Evolutionary conservation across 192 early-diverging fungal genomes (phyloP).

Genomic region (Haplosporangium gracile): DNA sequence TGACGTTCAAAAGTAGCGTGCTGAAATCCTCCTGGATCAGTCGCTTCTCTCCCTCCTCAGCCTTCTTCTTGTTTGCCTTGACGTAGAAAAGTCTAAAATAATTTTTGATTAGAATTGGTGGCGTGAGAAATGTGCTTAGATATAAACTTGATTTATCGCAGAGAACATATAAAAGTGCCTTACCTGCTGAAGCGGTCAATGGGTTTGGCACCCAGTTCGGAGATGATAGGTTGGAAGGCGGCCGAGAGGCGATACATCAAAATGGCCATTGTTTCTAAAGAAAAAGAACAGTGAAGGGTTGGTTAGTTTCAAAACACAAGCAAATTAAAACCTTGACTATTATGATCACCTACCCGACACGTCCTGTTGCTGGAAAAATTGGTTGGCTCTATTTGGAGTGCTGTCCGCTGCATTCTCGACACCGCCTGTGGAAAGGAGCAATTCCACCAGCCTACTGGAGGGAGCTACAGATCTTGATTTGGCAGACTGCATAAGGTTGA

Average conservation of each 20-base stretch:
- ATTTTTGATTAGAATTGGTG: neutral
- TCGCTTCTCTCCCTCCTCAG: slow-evolving; percentile 48
- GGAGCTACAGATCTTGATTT: slow-evolving; percentile 23
- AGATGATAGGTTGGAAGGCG: slow-evolving; percentile 62
- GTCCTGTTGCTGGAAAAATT: slow-evolving; percentile 72
- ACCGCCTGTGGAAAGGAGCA: slow-evolving; percentile 52
- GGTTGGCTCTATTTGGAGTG: neutral
- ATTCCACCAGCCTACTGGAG: slow-evolving; percentile 35
- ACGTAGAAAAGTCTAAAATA: slow-evolving; percentile 63
- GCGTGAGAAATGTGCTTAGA: neutral
- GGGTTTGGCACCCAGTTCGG: slow-evolving; percentile 22
- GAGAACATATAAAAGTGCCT: neutral
- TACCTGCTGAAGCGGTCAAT: slow-evolving; percentile 51
- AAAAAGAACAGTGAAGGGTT: neutral
- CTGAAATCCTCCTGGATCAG: slow-evolving; percentile 63
- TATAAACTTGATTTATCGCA: too few relatives aligned
- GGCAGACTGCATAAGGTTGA: slow-evolving; percentile 25
- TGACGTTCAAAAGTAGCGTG: slow-evolving; percentile 63
- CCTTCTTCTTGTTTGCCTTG: slow-evolving; percentile 60
- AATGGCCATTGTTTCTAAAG: slow-evolving; percentile 78
- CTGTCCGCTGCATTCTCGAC: neutral
- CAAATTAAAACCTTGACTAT: neutral
- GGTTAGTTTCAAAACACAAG: neutral
- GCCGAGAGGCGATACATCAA: slow-evolving; percentile 72
- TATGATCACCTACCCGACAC: slow-evolving; percentile 63